Conservation (phyloP, 2,329 filamentous ascomycete genomes). For the Epicoccum sorghinum region DNA sequence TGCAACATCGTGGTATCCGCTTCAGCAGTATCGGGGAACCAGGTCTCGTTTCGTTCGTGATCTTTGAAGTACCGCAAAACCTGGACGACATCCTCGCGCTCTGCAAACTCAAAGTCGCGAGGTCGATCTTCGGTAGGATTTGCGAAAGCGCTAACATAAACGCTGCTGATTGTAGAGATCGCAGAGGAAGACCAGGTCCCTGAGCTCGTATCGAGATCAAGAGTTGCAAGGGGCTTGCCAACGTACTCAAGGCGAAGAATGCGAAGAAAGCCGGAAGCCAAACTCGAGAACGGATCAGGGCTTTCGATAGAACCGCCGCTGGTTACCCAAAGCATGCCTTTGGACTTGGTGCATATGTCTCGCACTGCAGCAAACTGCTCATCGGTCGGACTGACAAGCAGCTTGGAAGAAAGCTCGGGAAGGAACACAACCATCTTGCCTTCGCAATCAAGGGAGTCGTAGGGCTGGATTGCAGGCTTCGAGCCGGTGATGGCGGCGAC, state of each 20-base stretch:
- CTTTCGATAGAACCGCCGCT: slow-evolving; percentile 3
- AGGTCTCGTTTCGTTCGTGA: not conserved
- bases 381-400: slow-evolving; percentile 1
- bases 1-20: not conserved
- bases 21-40: not conserved
- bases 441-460: slow-evolving; percentile 4
- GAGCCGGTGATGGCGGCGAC: not conserved
- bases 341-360: slow-evolving; percentile 5
- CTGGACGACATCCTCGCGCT: not conserved
- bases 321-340: slow-evolving; percentile 3
- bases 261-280: slow-evolving; percentile 1
- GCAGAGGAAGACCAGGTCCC: not conserved
- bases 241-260: slow-evolving; percentile 3
- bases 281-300: slow-evolving; percentile 1
- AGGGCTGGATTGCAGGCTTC: not conserved
- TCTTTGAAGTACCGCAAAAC: slow-evolving; percentile 6
- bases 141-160: slow-evolving; percentile 1
- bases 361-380: slow-evolving; percentile 2
- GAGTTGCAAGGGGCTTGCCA: not conserved
- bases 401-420: not conserved
- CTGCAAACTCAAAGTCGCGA: slow-evolving; percentile 4
- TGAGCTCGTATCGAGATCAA: not conserved
- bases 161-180: not conserved
- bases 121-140: not conserved
- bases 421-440: slow-evolving; percentile 7